Evolutionary conservation across 2,329 filamentous ascomycete species (phyloP).

Genomic region (Penicillium sp.): DNA sequence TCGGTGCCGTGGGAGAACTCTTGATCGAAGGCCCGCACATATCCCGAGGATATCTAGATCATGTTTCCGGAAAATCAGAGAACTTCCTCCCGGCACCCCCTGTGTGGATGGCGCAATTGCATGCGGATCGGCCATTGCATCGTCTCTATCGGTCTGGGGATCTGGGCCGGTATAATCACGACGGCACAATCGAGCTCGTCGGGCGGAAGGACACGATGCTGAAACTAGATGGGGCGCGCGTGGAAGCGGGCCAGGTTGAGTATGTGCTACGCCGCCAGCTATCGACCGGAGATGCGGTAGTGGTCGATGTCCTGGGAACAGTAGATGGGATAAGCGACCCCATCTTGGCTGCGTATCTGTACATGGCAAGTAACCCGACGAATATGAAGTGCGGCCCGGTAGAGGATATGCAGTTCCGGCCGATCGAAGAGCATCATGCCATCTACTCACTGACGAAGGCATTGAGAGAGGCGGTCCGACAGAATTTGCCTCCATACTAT

Average conservation of each 20-base stretch:
- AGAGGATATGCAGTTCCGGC: conserved; percentile 16
- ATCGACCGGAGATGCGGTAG: conserved; percentile 7
- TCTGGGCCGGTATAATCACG: conserved; percentile 22
- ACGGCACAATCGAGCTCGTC: conserved; percentile 26
- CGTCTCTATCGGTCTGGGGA: conserved; percentile 28
- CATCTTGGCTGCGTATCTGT: conserved; percentile 17
- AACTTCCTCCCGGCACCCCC: conserved; percentile 18
- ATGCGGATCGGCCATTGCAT: conserved; percentile 7
- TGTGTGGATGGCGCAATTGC: conserved; percentile 16
- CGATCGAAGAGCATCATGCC: conserved; percentile 8
- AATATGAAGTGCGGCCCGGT: conserved; percentile 9
- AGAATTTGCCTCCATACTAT: conserved; percentile 20
- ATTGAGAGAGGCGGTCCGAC: conserved; percentile 9
- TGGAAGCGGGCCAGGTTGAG: conserved; percentile 26
- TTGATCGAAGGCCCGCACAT: conserved; percentile 31
- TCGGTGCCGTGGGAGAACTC: conserved; percentile 31
- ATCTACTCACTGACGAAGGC: conserved; percentile 7
- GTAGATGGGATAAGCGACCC: conserved; percentile 19
- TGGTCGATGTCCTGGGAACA: conserved; percentile 21
- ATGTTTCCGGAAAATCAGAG: conserved; percentile 13
- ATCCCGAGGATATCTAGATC: conserved; percentile 27
- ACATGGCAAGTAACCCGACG: conserved; percentile 15
- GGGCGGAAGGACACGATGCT: conserved; percentile 30
- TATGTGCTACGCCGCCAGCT: conserved; percentile 15
- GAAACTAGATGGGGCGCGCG: conserved; percentile 25